Evolutionary conservation across 2,329 filamentous ascomycete species (phyloP), one percentile per base, ranked within the genome.

Genomic region (Graphium sp.): DNA sequence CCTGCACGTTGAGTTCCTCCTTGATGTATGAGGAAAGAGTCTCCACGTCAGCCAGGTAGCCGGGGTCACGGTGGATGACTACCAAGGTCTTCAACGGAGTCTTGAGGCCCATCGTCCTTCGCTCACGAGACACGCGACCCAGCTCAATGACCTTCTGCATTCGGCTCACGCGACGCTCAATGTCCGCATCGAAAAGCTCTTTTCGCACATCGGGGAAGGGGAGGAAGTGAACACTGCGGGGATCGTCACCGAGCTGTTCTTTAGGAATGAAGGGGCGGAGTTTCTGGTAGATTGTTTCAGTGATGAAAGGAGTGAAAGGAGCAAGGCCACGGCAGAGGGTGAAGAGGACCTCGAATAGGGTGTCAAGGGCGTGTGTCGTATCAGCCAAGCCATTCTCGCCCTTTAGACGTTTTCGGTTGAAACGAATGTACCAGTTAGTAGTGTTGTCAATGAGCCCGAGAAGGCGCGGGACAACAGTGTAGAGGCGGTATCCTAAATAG

Each of bases 121-220:
- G 70, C 49, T 92, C 84, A 48, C 84, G 67, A 29, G 78, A 81
- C 33, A 81, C 67, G 45, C 84, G 69, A 16, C 70, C 79, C 34
- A 92, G 64, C 45, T 93, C 80, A 46, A 92, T 91, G 44, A 92
- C 81, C 39, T 74, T 77, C 49, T 92, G 83, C 83, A 92, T 92
- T 18, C 80, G 71, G 34, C 67, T 62, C 7, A 92, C 80, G 37
- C 75, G 71, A 36, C 82, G 66, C 56, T 92, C 82, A 26, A 92
- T 73, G 14, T 67, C 74, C 32, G 70, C 65, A 46, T 92, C 75
- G 45, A 89, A 89, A 4, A 92, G 64, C 44, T 85, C 80, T 41
- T 81, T 66, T 34, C 81, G 69, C 3, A 87, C 80, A 36, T 78
- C 73, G 11, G 84, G 84, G 60, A 83, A 92, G 9, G 73, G 54